These are phyloP conservation scores for Hagleromyces aurorensis DNA, from an alignment of 805 yeast species.

Conservation along the genomic window DNA sequence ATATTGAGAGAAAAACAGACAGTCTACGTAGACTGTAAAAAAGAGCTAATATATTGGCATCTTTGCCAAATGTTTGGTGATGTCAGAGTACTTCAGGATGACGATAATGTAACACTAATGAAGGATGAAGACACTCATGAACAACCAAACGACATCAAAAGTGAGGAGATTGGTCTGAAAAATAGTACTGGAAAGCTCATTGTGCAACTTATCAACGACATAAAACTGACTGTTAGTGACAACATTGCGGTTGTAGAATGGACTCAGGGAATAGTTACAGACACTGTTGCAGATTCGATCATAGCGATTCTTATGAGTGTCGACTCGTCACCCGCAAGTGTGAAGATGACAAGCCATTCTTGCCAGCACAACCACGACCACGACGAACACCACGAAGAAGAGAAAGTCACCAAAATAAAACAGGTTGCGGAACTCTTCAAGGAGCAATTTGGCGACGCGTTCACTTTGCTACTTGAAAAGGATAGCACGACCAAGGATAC, in stretches of 20 bases:
- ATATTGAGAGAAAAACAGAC: slow-evolving; percentile 76
- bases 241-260: slow-evolving; percentile 68
- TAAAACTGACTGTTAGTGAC: slow-evolving; percentile 42
- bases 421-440: slow-evolving; percentile 55
- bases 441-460: slow-evolving; percentile 85
- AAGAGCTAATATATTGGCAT: slow-evolving; percentile 80
- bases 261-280: slow-evolving; percentile 84
- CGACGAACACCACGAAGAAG: slow-evolving; percentile 12
- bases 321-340: slow-evolving; percentile 92
- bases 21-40: slow-evolving; percentile 69
- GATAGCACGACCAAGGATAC: slow-evolving; percentile 7
- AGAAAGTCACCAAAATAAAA: slow-evolving; percentile 34
- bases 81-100: slow-evolving; percentile 55
- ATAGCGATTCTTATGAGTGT: slow-evolving; percentile 85
- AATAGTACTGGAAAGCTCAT: slow-evolving; percentile 35
- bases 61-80: slow-evolving; percentile 92
- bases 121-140: slow-evolving; percentile 16
- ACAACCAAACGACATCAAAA: slow-evolving; percentile 32
- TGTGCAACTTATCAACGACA: slow-evolving; percentile 56
- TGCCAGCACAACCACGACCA: slow-evolving; percentile 36
- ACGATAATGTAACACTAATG: slow-evolving; percentile 30
- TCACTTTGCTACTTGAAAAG: slow-evolving; percentile 29
- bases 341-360: slow-evolving; percentile 65
- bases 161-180: slow-evolving; percentile 3
- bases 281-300: slow-evolving; percentile 89